Evolutionary conservation across 1,284 basidiomycete species (phyloP), one percentile per base, ranked within the genome.

Genomic region (Leucoagaricus sp.): DNA sequence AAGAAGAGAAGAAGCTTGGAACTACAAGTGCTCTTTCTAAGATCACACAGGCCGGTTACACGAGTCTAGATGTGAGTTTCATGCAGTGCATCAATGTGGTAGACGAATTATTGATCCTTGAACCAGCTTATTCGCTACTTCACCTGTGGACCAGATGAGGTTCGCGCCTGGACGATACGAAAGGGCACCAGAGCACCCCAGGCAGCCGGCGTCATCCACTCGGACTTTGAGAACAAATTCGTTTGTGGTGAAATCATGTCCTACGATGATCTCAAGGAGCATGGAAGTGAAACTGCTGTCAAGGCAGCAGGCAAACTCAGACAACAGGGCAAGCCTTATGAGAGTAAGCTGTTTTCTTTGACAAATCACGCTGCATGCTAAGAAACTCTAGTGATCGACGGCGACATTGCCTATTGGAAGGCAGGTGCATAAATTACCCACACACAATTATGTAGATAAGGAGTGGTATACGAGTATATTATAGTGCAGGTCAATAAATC

Each of bases 181-280:
- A 86, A 87, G 61, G 96, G 94, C 26, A 93, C 90, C 44, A 97
- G 96, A 72, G 97, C 97, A 1, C 97, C 96, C 15, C 91, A 95
- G 68, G 97, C 97, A 2, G 97, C 97, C 34, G 97, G 97, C 74
- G 95, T 99, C 66, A 99, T 99, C 69, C 96, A 99, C 77, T 87
- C 93, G 44, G 94, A 96, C 75, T 96, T 96, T 69, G 93, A 98
- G 78, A 93, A 96, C 73, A 97, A 97, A 77, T 98, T 99, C 67
- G 93, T 99, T n/a, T 99, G 96, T 67, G 97, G 96, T 75, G 96
- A 99, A 75, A 98, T 99, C 70, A 98, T 98, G 93, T 69, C 87
- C 3, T 98, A 89, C 67, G 86, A 87, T 0, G 97, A 98, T 70
- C 79, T 99, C 62, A 91, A 91, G 70, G 94, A 98, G 74, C 79